Percentiles rank a stretch among this genome's conserved stretches.
Conservation (phyloP, 345 rosid genomes). For the Turritis glabra region DNA sequence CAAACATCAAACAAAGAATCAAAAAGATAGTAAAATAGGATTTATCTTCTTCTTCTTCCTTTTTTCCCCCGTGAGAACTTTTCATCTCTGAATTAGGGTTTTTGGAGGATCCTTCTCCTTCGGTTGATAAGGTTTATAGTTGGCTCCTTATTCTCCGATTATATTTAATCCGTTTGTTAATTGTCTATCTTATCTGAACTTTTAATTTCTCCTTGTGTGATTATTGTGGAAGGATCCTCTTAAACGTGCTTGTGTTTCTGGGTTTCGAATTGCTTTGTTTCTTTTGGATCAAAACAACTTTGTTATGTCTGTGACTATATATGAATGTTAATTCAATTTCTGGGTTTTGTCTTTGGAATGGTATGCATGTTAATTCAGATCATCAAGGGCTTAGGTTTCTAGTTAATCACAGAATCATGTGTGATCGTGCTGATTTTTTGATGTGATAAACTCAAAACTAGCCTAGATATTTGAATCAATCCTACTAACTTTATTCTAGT, state of each 20-base stretch:
- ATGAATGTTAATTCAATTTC: not conserved
- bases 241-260: not conserved
- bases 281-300: not conserved
- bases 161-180: not conserved
- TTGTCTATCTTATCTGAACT: not conserved
- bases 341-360: not conserved
- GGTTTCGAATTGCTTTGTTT: slow-evolving; percentile 26
- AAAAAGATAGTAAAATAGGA: not conserved
- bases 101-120: slow-evolving; percentile 22
- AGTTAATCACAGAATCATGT: not conserved
- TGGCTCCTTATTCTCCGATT: not conserved
- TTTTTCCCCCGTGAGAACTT: not conserved
- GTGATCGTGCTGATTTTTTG: slow-evolving; percentile 6
- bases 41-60: not conserved
- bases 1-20: not conserved
- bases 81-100: slow-evolving; percentile 25
- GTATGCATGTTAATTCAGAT: slow-evolving; percentile 2
- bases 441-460: not conserved
- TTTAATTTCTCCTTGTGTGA: not conserved
- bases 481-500: not conserved
- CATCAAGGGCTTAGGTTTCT: slow-evolving; percentile 3
- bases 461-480: not conserved
- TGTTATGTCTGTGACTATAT: not conserved
- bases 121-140: slow-evolving; percentile 10
- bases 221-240: not conserved